Conservation (phyloP, 805 yeast species). For the Gaillardinia entomophila region DNA sequence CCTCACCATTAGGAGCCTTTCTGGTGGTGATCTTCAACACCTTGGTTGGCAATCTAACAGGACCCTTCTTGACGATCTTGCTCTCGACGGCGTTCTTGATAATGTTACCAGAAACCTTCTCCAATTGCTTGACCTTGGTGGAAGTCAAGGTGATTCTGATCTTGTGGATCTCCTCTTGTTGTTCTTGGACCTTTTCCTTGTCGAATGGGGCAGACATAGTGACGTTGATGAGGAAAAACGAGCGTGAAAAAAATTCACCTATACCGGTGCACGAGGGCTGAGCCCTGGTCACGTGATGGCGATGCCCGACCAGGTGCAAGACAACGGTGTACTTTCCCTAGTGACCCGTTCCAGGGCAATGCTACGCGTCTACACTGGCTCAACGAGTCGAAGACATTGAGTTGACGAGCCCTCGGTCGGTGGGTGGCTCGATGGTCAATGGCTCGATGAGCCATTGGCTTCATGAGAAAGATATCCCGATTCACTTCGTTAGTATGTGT, state of each 20-base stretch:
- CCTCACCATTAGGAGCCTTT: conserved; percentile 99
- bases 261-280: no score
- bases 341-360: no score
- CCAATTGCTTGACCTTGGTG: conserved; percentile 97
- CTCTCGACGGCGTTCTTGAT: conserved; percentile 79
- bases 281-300: no score
- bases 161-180: conserved; percentile 83
- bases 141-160: conserved; percentile 99
- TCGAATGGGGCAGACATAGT: conserved; percentile 70
- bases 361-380: no score
- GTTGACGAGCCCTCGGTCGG: no score
- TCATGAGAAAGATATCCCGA: no score
- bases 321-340: no score
- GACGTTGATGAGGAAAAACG: conserved; percentile 31
- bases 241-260: conserved; percentile 8
- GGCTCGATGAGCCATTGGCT: no score
- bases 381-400: no score
- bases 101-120: conserved; percentile 90
- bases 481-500: conserved; percentile 2
- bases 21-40: conserved; percentile 97
- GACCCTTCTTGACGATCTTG: conserved; percentile 93
- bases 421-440: no score
- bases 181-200: conserved; percentile 85
- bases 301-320: background rate
- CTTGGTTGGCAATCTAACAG: conserved; percentile 99